phyloP scores from a whole-genome alignment of 1,284 basidiomycete species.

The Vanrija pseudolonga region DNA sequence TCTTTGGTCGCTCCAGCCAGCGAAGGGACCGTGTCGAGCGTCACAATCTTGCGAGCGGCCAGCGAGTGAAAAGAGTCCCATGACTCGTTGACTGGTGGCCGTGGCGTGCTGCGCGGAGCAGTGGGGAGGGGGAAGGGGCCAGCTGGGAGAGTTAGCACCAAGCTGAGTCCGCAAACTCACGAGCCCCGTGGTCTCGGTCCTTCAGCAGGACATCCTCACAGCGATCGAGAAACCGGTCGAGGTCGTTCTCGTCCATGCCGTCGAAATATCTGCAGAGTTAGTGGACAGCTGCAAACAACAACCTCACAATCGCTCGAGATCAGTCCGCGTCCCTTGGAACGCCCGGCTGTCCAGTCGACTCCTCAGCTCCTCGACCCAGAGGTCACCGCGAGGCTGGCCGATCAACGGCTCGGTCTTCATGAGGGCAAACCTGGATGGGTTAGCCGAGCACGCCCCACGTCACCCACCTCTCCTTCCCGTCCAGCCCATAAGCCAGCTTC shows the following conservation, averaged over 20 bases:
- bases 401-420: conserved; percentile 53
- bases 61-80: conserved; percentile 22
- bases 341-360: conserved; percentile 39
- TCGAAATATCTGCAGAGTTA: conserved; percentile 23
- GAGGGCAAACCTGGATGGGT: conserved; percentile 10
- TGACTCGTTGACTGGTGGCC: conserved; percentile 7
- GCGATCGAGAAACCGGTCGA: conserved; percentile 33
- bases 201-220: conserved; percentile 30
- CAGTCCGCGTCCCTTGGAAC: conserved; percentile 14
- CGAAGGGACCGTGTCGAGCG: neutral
- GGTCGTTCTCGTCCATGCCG: conserved; percentile 23
- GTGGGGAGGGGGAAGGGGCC: conserved; percentile 20
- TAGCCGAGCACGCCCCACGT: conserved; percentile 1
- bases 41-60: neutral
- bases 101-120: neutral
- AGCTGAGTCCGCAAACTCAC: neutral
- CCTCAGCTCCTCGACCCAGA: conserved; percentile 56
- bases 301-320: conserved; percentile 27
- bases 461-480: conserved; percentile 61
- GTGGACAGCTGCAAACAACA: neutral
- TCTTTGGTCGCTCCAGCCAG: conserved; percentile 12
- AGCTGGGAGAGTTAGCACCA: neutral
- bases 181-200: conserved; percentile 17
- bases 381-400: conserved; percentile 58
- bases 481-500: conserved; percentile 79